These are phyloP conservation scores for Samsoniella hepiali DNA, from an alignment of 2,329 filamentous ascomycete genomes.

Conservation along the genomic window DNA sequence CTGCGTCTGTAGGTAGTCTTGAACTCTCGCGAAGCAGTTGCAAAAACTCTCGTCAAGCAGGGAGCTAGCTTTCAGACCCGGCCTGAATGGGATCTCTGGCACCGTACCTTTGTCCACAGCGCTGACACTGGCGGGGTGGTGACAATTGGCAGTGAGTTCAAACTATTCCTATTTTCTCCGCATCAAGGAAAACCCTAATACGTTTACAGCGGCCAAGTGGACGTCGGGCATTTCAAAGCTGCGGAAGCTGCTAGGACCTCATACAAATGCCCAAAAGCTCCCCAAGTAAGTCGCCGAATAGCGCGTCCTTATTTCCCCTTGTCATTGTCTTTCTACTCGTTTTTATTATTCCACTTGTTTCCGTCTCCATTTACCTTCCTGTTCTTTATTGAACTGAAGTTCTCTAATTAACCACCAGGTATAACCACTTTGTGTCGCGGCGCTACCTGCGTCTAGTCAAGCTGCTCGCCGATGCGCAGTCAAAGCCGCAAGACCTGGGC, in stretches of 20 bases:
- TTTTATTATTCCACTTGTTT: too few species aligned
- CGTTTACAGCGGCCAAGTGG: not conserved
- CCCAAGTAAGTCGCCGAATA: not conserved
- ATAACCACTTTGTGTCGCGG: not conserved
- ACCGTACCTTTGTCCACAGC: not conserved
- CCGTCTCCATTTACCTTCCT: too few species aligned
- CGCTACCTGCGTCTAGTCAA: constrained; percentile 5
- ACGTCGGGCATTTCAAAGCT: not conserved
- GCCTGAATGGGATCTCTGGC: not conserved
- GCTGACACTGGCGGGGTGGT: not conserved
- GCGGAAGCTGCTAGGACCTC: not conserved
- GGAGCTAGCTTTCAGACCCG: not conserved
- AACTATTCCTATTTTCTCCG: too few species aligned
- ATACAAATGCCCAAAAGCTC: constrained; percentile 4
- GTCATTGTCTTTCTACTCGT: not conserved
- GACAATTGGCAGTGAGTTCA: constrained; percentile 3
- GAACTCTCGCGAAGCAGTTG: not conserved
- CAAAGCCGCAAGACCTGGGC: constrained; percentile 1
- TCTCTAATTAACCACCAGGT: not conserved
- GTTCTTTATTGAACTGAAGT: too few species aligned
- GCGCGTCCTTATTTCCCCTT: not conserved
- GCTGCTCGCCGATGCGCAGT: not conserved
- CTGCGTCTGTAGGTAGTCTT: not conserved
- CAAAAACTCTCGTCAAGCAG: constrained; percentile 2
- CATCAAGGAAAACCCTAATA: not conserved